phyloP scores from a whole-genome alignment of 2,329 filamentous ascomycete genomes.

The Diaporthe batatas region DNA sequence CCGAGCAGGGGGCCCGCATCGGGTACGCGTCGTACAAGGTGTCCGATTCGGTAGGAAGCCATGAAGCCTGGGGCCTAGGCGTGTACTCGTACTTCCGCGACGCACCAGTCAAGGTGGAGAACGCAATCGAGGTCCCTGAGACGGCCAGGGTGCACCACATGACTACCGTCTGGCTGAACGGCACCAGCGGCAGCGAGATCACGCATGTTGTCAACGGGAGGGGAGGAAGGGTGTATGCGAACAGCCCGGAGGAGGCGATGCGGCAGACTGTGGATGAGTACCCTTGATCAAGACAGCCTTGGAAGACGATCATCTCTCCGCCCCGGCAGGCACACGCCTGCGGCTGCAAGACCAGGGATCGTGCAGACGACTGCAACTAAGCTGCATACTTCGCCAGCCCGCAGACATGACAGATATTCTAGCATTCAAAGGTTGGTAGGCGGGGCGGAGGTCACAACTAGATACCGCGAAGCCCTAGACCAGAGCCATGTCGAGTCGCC shows the following conservation, averaged over 20 bases:
- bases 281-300: constrained; percentile 25
- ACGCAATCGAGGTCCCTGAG: constrained; percentile 50
- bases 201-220: constrained; percentile 50
- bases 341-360: background rate
- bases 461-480: background rate
- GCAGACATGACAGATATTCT: background rate
- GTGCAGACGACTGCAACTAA: background rate
- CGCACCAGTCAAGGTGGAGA: constrained; percentile 51
- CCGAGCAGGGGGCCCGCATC: constrained; percentile 45
- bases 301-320: background rate
- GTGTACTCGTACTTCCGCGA: constrained; percentile 53
- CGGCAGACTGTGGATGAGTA: constrained; percentile 50
- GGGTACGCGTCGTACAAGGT: constrained; percentile 53
- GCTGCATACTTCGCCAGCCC: background rate
- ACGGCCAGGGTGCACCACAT: constrained; percentile 50
- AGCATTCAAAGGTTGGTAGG: background rate
- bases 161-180: constrained; percentile 51
- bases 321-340: constrained; percentile 7
- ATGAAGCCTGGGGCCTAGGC: constrained; percentile 52
- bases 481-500: too few relatives aligned
- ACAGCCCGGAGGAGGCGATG: constrained; percentile 49
- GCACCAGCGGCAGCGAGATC: constrained; percentile 50
- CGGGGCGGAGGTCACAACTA: background rate
- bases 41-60: constrained; percentile 47
- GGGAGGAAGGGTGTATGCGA: constrained; percentile 49